Percentiles rank a stretch among this genome's conserved stretches.
phyloP scores from a whole-genome alignment of 306 rosid genomes.

The Acacia acuminata region DNA sequence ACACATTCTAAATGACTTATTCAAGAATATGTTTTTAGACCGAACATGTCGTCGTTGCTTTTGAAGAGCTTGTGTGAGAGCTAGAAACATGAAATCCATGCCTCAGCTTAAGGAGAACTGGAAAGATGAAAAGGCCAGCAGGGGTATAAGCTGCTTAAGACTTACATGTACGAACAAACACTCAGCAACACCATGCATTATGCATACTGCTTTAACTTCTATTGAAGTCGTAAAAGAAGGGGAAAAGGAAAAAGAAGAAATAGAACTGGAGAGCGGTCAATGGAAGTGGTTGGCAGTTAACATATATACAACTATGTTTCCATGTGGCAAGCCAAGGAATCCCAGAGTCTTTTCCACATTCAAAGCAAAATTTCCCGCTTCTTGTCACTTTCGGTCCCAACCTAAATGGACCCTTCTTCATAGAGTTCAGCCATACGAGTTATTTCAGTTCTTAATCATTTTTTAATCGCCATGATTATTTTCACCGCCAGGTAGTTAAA shows the following conservation, averaged over 20 bases:
- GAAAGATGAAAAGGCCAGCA: neutral
- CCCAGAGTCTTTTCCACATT: slow-evolving; percentile 1
- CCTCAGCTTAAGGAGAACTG: neutral
- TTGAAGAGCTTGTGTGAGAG: neutral
- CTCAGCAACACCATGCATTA: neutral
- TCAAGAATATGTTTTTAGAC: neutral
- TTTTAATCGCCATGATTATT: neutral
- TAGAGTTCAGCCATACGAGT: neutral
- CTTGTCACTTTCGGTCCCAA: neutral
- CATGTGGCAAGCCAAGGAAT: slow-evolving; percentile 4
- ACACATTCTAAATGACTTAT: neutral
- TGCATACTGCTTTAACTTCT: neutral
- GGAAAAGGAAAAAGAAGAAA: neutral
- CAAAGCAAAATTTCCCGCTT: slow-evolving; percentile 36
- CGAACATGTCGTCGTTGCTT: neutral
- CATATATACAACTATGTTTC: neutral
- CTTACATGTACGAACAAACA: neutral
- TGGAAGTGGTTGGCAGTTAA: neutral
- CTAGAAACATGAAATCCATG: neutral
- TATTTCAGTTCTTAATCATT: neutral
- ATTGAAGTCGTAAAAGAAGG: neutral
- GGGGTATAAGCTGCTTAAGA: neutral
- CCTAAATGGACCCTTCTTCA: neutral
- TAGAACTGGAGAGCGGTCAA: neutral
- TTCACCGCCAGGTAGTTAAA: neutral